phyloP scores from a whole-genome alignment of 2,329 filamentous ascomycete species.

The Neonectria sp. region DNA sequence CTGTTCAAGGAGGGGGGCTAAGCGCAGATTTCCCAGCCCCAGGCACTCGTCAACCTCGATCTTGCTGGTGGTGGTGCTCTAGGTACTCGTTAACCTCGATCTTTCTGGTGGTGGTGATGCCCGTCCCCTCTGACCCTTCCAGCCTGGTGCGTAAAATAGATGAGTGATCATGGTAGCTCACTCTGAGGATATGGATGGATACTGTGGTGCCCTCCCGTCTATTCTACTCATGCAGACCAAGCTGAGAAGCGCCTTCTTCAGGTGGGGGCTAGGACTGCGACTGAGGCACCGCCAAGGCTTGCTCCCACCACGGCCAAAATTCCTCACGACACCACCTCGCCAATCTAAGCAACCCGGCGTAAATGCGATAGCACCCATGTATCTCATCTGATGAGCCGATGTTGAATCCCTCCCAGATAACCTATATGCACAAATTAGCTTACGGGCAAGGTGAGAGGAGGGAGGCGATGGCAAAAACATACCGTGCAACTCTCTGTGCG shows the following conservation, averaged over 20 bases:
- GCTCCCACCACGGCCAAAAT: slow-evolving; percentile 1
- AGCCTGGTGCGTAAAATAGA: too few relatives aligned
- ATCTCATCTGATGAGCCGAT: slow-evolving; percentile 14
- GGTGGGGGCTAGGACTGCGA: background rate
- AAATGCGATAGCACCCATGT: slow-evolving; percentile 17
- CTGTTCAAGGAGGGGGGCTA: too few relatives aligned
- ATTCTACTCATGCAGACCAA: too few relatives aligned
- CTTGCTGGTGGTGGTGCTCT: too few relatives aligned
- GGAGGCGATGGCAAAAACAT: background rate
- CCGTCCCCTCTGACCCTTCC: too few relatives aligned
- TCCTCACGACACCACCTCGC: background rate
- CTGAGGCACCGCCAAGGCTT: background rate
- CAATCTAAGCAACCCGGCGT: background rate
- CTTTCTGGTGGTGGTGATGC: too few relatives aligned
- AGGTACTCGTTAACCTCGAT: too few relatives aligned
- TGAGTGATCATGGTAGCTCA: too few relatives aligned
- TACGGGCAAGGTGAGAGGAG: background rate
- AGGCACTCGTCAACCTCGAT: too few relatives aligned
- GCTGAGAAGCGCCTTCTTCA: background rate
- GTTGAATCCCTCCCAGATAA: slow-evolving; percentile 17
- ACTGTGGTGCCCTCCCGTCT: too few relatives aligned
- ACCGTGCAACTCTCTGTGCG: slow-evolving; percentile 16
- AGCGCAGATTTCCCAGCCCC: too few relatives aligned
- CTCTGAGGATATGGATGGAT: too few relatives aligned
- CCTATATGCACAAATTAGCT: slow-evolving; percentile 3